Conservation (phyloP, 164 flowering plant genomes). For the Litsea cubeba region DNA sequence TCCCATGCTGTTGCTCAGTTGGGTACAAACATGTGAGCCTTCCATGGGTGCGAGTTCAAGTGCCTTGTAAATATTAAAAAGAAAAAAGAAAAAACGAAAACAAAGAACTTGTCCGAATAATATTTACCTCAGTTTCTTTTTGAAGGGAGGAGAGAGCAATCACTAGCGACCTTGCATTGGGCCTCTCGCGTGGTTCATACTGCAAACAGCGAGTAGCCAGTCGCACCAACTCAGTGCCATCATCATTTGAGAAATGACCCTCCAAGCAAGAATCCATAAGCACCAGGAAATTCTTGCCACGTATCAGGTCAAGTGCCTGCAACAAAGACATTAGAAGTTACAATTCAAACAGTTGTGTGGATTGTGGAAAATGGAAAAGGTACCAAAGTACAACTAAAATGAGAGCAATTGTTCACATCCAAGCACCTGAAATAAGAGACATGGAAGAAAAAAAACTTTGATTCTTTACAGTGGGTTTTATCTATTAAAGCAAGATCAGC, state of each 20-base stretch:
- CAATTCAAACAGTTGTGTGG: neutral
- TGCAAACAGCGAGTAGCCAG: slow-evolving; percentile 25
- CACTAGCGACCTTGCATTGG: slow-evolving; percentile 18
- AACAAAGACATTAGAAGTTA: neutral
- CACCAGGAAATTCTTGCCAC: slow-evolving; percentile 18
- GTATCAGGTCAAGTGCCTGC: slow-evolving; percentile 23
- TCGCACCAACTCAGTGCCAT: slow-evolving; percentile 24
- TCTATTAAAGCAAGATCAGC: no score
- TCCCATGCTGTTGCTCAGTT: no score
- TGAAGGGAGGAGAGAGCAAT: slow-evolving; percentile 19
- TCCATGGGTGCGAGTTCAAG: no score
- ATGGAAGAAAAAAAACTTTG: neutral
- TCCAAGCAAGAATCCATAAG: slow-evolving; percentile 24
- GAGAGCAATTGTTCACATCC: neutral
- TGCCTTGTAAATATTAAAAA: neutral
- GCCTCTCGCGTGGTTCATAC: slow-evolving; percentile 23
- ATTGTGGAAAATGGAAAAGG: neutral
- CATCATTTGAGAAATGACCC: slow-evolving; percentile 21
- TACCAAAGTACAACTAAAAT: neutral
- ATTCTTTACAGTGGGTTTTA: neutral
- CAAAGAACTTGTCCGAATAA: neutral
- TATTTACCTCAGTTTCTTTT: slow-evolving; percentile 15
- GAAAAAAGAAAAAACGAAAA: neutral
- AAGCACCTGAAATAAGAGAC: neutral
- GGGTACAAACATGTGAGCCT: no score